Percentiles rank a stretch among this genome's conserved stretches.
phyloP scores from a whole-genome alignment of 2,329 filamentous ascomycete genomes.

The Aureobasidium melanogenum region DNA sequence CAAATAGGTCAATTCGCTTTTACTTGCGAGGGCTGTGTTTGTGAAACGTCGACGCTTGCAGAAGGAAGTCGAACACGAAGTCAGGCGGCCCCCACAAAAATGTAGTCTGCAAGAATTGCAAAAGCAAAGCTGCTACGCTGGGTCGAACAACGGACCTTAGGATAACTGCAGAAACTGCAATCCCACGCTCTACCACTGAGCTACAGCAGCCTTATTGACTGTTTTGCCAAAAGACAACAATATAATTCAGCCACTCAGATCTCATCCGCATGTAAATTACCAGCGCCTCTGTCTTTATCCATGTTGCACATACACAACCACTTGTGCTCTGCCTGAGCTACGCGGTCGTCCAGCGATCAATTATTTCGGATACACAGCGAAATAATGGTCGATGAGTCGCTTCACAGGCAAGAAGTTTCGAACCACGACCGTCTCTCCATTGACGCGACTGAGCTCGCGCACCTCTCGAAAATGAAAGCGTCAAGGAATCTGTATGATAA shows the following conservation, averaged over 20 bases:
- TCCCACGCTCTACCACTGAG: conserved; percentile 13
- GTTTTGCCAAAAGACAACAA: background rate
- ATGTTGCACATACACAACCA: background rate
- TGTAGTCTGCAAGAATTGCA: background rate
- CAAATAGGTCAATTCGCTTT: background rate
- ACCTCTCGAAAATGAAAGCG: too few relatives aligned
- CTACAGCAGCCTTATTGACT: conserved; percentile 8
- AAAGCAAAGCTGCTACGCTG: conserved; percentile 12
- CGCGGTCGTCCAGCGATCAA: too few relatives aligned
- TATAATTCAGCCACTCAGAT: background rate
- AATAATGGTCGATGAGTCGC: too few relatives aligned
- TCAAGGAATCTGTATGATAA: background rate
- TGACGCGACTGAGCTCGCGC: too few relatives aligned
- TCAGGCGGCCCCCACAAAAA: background rate
- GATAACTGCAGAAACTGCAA: conserved; percentile 10
- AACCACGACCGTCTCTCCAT: too few relatives aligned
- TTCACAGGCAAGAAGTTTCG: too few relatives aligned
- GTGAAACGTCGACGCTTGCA: background rate
- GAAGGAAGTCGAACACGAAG: background rate
- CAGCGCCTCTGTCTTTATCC: background rate
- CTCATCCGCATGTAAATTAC: background rate
- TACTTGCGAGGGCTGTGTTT: background rate
- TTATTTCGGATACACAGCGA: too few relatives aligned
- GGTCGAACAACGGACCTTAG: conserved; percentile 13
- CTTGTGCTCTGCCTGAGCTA: background rate